Evolutionary conservation across 140 eudicot species (phyloP), one percentile per base, ranked within the genome.

Genomic region (Flaveria floridana): DNA sequence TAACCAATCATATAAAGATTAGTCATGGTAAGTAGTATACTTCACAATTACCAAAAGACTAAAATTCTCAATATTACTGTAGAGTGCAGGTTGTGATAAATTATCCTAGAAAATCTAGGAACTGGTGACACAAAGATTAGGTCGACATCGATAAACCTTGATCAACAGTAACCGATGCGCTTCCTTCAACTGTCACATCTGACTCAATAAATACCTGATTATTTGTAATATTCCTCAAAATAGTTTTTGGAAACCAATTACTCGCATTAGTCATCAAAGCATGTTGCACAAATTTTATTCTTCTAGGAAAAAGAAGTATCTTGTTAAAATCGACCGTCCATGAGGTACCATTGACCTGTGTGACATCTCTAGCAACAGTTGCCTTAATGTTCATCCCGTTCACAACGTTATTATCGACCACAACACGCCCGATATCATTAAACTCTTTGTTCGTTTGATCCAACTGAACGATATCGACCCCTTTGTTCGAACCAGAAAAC

Each of bases 361-460:
- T 68, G 9, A 65, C 71, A 1, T 78, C 84, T 57, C 80, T 82
- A 15, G 90, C 97, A 18, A 83, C 79, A 3, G 97, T 91, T 11
- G 91, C 82, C 82, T 84, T 91, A 0, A 79, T 14, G 23, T 82
- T 87, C 97, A 92, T 92, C 57, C 96, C 97, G 18, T 74, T 83
- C 56, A 74, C 97, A 7, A 67, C 83, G 28, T 92, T 92, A 57
- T 76, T 59, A 23, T 92, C 89, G 0, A 92, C 81, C 46, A 85
- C 72, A 4, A 92, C 91, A 70, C 79, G 87, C 46, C 86, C 91
- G 20, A 92, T 84, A 12, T 80, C 65, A 12, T 55, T 75, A n/a
- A 92, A 92, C 3, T 25, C 66, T 28, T 72, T 82, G 9, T 75
- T 52, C 0, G 30, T 61, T 64, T 85, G 78, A 64, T 92, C 95